Conservation (phyloP, 208 protist genomes). For the Trypanosoma melophagium region DNA sequence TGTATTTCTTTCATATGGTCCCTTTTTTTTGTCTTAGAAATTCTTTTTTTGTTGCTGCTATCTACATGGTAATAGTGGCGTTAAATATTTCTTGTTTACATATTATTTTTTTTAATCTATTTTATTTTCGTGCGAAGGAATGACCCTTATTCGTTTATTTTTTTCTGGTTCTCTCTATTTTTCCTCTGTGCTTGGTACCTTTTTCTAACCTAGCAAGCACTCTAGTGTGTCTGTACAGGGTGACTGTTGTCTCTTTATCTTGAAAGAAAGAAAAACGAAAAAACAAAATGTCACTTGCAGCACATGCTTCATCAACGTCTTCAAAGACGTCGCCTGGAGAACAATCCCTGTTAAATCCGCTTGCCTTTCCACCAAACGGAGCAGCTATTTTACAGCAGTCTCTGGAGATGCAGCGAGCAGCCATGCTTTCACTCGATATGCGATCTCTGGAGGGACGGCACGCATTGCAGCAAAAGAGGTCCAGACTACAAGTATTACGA, state of each 20-base stretch:
- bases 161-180: too few species aligned
- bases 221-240: too few species aligned
- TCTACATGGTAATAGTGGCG: not conserved
- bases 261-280: too few species aligned
- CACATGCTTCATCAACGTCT: not conserved
- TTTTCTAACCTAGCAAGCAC: too few species aligned
- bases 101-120: too few species aligned
- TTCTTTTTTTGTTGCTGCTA: constrained; percentile 5
- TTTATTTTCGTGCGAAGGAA: too few species aligned
- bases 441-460: constrained; percentile 32
- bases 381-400: constrained; percentile 42
- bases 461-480: constrained; percentile 45
- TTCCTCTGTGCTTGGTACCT: too few species aligned
- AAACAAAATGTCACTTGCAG: not conserved
- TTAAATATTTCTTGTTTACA: too few species aligned
- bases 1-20: constrained; percentile 6
- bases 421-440: constrained; percentile 32
- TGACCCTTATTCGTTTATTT: too few species aligned
- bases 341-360: not conserved
- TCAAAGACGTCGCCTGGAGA: not conserved
- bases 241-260: not conserved
- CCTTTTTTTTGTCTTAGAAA: constrained; percentile 1
- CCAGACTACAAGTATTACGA: constrained; percentile 42
- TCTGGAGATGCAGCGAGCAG: constrained; percentile 47
- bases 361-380: constrained; percentile 41